phyloP scores from a whole-genome alignment of 2,329 filamentous ascomycete species.

The Botrytis paeoniae region DNA sequence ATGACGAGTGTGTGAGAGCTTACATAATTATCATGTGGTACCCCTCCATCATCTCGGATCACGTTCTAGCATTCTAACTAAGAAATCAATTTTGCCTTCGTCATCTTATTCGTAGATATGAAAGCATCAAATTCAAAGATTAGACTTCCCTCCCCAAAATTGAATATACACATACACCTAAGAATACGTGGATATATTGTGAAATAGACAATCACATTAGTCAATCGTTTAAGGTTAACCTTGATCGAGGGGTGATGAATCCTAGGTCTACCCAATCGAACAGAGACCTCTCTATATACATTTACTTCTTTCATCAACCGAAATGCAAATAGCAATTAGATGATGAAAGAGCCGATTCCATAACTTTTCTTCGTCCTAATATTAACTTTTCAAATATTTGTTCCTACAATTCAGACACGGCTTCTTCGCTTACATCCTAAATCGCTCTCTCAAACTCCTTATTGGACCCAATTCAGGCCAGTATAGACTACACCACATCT shows the following conservation, averaged over 20 bases:
- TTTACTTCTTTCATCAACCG: neutral
- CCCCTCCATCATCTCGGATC: slow-evolving; percentile 1
- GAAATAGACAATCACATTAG: neutral
- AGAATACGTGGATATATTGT: neutral
- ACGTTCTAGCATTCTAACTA: neutral
- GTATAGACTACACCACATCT: neutral
- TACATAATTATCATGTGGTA: slow-evolving; percentile 1
- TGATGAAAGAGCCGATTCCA: accelerated
- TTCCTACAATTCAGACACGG: neutral
- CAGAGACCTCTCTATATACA: neutral
- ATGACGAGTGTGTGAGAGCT: slow-evolving; percentile 6
- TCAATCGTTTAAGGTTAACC: neutral
- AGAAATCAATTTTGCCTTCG: neutral
- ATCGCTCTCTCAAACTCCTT: neutral
- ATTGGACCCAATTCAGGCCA: neutral
- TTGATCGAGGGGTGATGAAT: neutral
- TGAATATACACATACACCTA: too few relatives aligned
- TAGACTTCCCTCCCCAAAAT: accelerated
- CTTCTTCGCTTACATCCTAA: neutral
- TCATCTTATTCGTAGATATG: neutral
- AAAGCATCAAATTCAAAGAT: neutral
- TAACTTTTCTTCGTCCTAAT: neutral
- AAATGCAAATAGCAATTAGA: too few relatives aligned
- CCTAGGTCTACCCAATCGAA: neutral
- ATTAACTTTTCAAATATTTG: neutral